Evolutionary conservation across 805 yeast species (phyloP).

Genomic region (Metschnikowia borealis): DNA sequence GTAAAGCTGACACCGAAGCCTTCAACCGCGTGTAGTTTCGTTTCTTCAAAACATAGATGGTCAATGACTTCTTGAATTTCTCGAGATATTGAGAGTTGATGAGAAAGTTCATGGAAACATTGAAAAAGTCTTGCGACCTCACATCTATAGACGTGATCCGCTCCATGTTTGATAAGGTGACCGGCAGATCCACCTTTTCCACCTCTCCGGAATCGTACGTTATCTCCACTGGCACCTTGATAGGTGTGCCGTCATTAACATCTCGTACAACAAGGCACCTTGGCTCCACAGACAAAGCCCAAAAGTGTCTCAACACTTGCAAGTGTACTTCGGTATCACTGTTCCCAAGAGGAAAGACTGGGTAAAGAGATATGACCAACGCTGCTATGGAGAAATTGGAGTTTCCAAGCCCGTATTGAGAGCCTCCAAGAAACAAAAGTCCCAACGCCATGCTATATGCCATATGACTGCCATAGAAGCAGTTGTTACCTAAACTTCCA

Average conservation of each 20-base stretch:
- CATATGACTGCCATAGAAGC: conserved; percentile 67
- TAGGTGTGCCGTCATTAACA: conserved; percentile 54
- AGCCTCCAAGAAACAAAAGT: conserved; percentile 84
- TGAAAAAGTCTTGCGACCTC: conserved; percentile 47
- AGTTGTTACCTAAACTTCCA: conserved; percentile 46
- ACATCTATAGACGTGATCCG: conserved; percentile 48
- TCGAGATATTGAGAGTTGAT: conserved; percentile 40
- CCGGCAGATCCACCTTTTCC: conserved; percentile 50
- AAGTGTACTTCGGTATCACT: conserved; percentile 56
- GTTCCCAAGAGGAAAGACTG: conserved; percentile 53
- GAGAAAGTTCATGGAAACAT: conserved; percentile 44
- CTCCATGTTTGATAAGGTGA: conserved; percentile 59
- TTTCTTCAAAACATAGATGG: conserved; percentile 50
- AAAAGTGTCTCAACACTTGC: conserved; percentile 84
- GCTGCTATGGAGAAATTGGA: conserved; percentile 64
- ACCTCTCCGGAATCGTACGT: conserved; percentile 36
- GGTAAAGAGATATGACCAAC: conserved; percentile 72
- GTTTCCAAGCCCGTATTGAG: conserved; percentile 75
- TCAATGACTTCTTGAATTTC: conserved; percentile 41
- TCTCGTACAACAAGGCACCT: conserved; percentile 79
- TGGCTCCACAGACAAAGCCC: conserved; percentile 81
- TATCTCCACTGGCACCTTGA: conserved; percentile 43
- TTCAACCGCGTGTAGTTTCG: conserved; percentile 37
- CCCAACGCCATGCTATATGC: conserved; percentile 82
- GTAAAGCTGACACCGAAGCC: conserved; percentile 28